Evolutionary conservation across 257 asterid genomes (phyloP).

Genomic region (Solanum habrochaites): DNA sequence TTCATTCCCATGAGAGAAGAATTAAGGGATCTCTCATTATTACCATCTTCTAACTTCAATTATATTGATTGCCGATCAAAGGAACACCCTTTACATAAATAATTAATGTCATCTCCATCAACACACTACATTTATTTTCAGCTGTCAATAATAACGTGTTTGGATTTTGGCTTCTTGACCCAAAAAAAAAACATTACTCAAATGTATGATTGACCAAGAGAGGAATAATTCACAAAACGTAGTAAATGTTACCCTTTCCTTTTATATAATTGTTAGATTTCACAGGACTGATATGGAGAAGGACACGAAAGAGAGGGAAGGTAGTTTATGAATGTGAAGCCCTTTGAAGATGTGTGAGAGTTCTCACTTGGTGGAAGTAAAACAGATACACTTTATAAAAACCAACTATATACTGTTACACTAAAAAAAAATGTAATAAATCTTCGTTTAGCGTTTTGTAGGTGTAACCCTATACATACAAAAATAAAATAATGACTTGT

Average conservation of each 20-base stretch:
- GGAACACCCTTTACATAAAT: neutral
- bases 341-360: too few species aligned
- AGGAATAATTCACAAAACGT: neutral
- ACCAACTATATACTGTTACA: too few species aligned
- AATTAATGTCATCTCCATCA: neutral
- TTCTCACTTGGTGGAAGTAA: too few species aligned
- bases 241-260: neutral
- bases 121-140: neutral
- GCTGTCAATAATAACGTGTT: neutral
- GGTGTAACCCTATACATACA: too few species aligned
- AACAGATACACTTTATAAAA: too few species aligned
- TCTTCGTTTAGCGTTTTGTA: too few species aligned
- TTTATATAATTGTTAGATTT: neutral
- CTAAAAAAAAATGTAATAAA: too few species aligned
- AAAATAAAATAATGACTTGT: too few species aligned
- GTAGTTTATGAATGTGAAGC: too few species aligned
- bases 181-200: neutral
- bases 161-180: slow-evolving; percentile 4
- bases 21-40: neutral
- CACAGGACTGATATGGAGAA: too few species aligned
- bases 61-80: neutral
- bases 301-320: too few species aligned
- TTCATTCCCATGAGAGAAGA: slow-evolving; percentile 2
- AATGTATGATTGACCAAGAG: neutral
- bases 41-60: neutral